Percentiles rank a stretch among this genome's conserved stretches.
Evolutionary conservation across 2,329 filamentous ascomycete species (phyloP).

Genomic region (Colletotrichum acutatum): DNA sequence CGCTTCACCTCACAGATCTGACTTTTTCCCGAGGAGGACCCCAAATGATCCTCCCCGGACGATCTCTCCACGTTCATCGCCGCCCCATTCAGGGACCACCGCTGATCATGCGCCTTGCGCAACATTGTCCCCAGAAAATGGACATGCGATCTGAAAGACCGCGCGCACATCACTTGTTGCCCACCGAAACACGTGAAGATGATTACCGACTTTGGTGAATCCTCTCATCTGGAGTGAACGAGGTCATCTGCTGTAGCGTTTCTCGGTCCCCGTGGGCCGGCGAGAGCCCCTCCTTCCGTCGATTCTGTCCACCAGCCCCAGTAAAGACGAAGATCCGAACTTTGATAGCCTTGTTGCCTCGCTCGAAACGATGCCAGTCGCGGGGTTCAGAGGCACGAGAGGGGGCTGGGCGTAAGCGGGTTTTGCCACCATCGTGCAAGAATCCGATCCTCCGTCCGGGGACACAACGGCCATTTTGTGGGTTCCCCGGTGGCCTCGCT

Average conservation of each 20-base stretch:
- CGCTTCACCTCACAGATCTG: conserved; percentile 2
- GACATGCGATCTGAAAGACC: neutral
- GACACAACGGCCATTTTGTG: conserved; percentile 7
- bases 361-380: neutral
- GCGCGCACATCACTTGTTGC: neutral
- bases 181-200: neutral
- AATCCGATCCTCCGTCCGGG: conserved; percentile 7
- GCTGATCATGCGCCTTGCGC: conserved; percentile 29
- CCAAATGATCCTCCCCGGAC: neutral
- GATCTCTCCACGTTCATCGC: neutral
- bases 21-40: neutral
- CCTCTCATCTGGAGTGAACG: neutral
- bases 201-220: neutral
- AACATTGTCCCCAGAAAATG: neutral
- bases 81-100: conserved; percentile 11
- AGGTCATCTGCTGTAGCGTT: neutral
- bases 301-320: neutral
- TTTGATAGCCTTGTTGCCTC: neutral
- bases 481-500: neutral
- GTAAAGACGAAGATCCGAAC: neutral
- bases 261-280: conserved; percentile 12
- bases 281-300: neutral
- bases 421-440: conserved; percentile 27
- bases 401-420: neutral
- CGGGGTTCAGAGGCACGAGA: neutral